A percentile compares a stretch with the other conserved stretches of the same genome.
phyloP scores from a whole-genome alignment of 495 filamentous ascomycete species.

The Neurospora hispaniola region DNA sequence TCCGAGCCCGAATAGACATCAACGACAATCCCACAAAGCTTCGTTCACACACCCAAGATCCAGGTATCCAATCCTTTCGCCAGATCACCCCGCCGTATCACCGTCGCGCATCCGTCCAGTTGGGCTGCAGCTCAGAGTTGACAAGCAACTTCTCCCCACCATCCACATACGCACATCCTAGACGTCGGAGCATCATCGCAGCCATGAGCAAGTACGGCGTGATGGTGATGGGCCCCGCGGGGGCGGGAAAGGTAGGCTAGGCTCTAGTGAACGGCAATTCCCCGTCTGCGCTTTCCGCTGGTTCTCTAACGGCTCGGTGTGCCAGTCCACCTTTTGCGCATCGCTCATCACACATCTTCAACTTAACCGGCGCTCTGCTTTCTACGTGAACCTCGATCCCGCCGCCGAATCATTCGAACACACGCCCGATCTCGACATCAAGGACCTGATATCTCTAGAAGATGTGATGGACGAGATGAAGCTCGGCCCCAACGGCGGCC shows the following conservation, averaged over 20 bases:
- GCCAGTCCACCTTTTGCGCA: constrained; percentile 83
- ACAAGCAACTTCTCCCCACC: neutral
- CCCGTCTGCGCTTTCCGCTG: neutral
- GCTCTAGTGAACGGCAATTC: neutral
- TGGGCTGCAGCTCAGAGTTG: neutral
- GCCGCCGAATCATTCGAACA: constrained; percentile 89
- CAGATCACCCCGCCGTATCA: neutral
- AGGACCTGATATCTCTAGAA: constrained; percentile 86
- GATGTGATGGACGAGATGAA: constrained; percentile 98
- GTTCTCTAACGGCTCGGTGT: constrained; percentile 9
- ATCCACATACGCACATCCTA: neutral
- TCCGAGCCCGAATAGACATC: neutral
- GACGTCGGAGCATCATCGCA: neutral
- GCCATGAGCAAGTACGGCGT: constrained; percentile 87
- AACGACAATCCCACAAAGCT: neutral
- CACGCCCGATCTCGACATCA: constrained; percentile 91
- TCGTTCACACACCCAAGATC: neutral
- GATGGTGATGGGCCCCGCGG: constrained; percentile 89
- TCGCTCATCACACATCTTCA: constrained; percentile 86
- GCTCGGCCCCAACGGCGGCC: constrained; percentile 86
- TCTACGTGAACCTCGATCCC: constrained; percentile 97
- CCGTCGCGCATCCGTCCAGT: neutral
- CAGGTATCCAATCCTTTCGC: neutral
- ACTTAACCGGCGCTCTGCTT: constrained; percentile 73
- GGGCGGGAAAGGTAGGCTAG: constrained; percentile 63